Percentiles rank a stretch among this genome's conserved stretches.
Conservation (phyloP, 1,284 basidiomycete species). For the Vanrija humicola region DNA sequence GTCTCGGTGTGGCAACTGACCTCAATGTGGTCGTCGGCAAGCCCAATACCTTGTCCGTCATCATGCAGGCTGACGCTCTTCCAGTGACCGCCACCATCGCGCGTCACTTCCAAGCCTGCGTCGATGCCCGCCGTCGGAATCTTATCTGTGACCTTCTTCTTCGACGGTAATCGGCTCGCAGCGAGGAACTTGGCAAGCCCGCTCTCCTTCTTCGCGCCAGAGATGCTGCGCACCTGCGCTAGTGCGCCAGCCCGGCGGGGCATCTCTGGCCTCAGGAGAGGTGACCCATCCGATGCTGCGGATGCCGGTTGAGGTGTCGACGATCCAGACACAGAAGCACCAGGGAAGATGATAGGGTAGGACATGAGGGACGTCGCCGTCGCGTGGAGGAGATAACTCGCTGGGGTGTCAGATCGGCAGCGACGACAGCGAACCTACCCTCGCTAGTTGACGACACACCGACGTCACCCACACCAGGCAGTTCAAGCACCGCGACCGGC, state of each 20-base stretch:
- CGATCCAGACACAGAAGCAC: background rate
- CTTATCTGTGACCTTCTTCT: background rate
- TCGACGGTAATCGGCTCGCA: slow-evolving; percentile 2
- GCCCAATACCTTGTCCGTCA: slow-evolving; percentile 31
- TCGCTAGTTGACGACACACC: slow-evolving; percentile 19
- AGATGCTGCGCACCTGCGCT: slow-evolving; percentile 3
- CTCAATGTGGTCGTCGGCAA: slow-evolving; percentile 25
- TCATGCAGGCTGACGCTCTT: slow-evolving; percentile 19
- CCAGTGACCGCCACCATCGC: slow-evolving; percentile 40
- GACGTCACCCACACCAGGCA: slow-evolving; percentile 39
- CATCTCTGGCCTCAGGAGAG: background rate
- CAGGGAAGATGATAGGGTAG: slow-evolving; percentile 33
- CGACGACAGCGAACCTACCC: slow-evolving; percentile 9
- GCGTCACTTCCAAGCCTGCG: slow-evolving; percentile 34
- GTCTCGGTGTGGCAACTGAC: slow-evolving; percentile 1
- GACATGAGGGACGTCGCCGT: slow-evolving; percentile 30
- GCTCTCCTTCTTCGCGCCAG: slow-evolving; percentile 16
- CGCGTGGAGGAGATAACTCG: slow-evolving; percentile 32
- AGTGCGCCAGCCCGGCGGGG: slow-evolving; percentile 9
- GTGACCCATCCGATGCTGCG: background rate
- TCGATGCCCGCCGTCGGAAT: slow-evolving; percentile 21
- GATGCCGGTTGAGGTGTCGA: background rate
- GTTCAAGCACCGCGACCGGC: slow-evolving; percentile 31
- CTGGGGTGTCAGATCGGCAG: slow-evolving; percentile 2
- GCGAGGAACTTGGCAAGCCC: slow-evolving; percentile 40